phyloP scores from a whole-genome alignment of 148 eudicot species.

The Chenopodium formosanum region DNA sequence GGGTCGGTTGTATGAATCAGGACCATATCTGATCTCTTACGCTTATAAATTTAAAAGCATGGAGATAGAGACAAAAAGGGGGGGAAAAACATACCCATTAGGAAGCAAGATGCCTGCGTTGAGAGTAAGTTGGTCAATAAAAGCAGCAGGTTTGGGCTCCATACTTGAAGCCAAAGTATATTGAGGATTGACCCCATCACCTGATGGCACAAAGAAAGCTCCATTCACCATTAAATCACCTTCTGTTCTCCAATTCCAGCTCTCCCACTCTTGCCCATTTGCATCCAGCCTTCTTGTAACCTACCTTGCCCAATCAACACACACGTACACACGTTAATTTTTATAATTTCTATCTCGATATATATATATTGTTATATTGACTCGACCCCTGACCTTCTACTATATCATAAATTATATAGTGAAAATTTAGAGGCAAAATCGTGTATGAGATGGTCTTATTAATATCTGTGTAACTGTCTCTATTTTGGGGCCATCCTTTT shows the following conservation, averaged over 20 bases:
- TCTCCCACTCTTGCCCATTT: slow-evolving; percentile 48
- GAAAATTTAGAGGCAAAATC: neutral
- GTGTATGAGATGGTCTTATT: neutral
- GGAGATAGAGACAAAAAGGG: neutral
- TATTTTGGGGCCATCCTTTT: neutral
- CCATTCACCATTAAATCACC: slow-evolving; percentile 84
- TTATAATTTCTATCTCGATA: too few relatives aligned
- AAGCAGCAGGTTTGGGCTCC: slow-evolving; percentile 62
- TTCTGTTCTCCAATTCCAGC: slow-evolving; percentile 88
- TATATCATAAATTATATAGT: neutral
- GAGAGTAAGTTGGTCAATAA: slow-evolving; percentile 65
- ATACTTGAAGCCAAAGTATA: slow-evolving; percentile 63
- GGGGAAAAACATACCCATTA: slow-evolving; percentile 34
- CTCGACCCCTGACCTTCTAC: too few relatives aligned
- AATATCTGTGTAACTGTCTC: neutral
- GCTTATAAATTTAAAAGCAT: too few relatives aligned
- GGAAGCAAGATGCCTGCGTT: slow-evolving; percentile 65
- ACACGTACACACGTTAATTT: neutral
- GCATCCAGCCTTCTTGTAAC: slow-evolving; percentile 72
- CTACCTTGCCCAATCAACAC: slow-evolving; percentile 26
- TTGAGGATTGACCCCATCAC: slow-evolving; percentile 47
- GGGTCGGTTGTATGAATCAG: too few relatives aligned
- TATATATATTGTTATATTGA: too few relatives aligned
- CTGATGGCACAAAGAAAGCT: slow-evolving; percentile 88
- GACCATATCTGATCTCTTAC: too few relatives aligned